These are phyloP conservation scores for Vicia sativa DNA, from an alignment of 306 rosid genomes.

Conservation along the genomic window DNA sequence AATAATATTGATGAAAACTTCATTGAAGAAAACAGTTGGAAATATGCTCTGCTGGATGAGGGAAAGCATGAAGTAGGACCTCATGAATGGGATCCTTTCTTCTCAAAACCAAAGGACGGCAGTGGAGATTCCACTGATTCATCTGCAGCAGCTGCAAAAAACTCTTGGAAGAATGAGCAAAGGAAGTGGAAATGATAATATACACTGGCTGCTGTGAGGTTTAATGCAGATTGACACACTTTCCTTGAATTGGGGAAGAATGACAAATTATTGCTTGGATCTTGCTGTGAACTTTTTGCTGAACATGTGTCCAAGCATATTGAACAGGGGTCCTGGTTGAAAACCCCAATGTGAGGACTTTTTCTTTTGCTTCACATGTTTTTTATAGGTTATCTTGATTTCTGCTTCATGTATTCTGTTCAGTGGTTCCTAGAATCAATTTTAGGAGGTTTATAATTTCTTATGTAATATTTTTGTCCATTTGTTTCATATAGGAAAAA, in stretches of 20 bases:
- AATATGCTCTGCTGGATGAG: constrained; percentile 83
- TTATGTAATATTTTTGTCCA: constrained; percentile 31
- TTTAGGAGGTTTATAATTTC: constrained; percentile 39
- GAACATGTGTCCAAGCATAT: constrained; percentile 32
- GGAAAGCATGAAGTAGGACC: constrained; percentile 90
- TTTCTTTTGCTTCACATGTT: constrained; percentile 39
- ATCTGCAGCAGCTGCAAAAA: constrained; percentile 79
- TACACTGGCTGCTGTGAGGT: constrained; percentile 14
- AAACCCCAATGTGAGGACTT: constrained; percentile 33
- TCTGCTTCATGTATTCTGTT: constrained; percentile 47
- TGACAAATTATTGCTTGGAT: constrained; percentile 26
- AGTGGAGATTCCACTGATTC: constrained; percentile 62
- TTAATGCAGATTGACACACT: constrained; percentile 11
- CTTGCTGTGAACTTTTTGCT: constrained; percentile 35
- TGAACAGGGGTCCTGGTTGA: constrained; percentile 29
- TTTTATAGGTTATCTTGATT: constrained; percentile 40
- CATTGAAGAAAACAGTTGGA: constrained; percentile 97
- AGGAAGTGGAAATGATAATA: constrained; percentile 35
- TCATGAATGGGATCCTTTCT: constrained; percentile 99
- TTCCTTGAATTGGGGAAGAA: constrained; percentile 17
- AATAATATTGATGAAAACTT: constrained; percentile 67
- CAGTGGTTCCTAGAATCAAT: constrained; percentile 45
- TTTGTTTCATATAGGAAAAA: constrained; percentile 49
- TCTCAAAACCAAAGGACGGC: constrained; percentile 88
- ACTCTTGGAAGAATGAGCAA: constrained; percentile 86